Evolutionary conservation across 108 stramenopile genomes (phyloP).

Genomic region (Conticribra weissflogii): DNA sequence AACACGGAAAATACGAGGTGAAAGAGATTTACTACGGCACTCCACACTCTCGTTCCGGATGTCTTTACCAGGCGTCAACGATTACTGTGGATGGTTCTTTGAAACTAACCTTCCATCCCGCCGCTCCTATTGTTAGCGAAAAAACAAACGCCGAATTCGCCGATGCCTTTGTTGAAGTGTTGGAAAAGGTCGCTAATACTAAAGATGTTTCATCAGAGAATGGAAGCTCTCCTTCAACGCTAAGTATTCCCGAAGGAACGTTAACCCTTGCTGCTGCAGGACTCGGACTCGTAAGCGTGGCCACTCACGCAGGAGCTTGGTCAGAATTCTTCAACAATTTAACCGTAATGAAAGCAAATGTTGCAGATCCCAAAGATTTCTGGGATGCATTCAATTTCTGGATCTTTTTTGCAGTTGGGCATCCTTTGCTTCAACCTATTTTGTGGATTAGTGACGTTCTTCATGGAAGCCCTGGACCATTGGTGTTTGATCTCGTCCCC

Average conservation of each 20-base stretch:
- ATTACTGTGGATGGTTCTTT: constrained; percentile 79
- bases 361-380: constrained; percentile 73
- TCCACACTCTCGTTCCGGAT: constrained; percentile 75
- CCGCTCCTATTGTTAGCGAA: constrained; percentile 70
- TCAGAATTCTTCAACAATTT: constrained; percentile 70
- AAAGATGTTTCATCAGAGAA: constrained; percentile 11
- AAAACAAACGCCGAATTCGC: constrained; percentile 70
- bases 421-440: constrained; percentile 88
- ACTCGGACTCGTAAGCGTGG: constrained; percentile 58
- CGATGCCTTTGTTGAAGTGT: constrained; percentile 70
- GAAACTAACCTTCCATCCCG: constrained; percentile 83
- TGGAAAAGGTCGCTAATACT: constrained; percentile 57
- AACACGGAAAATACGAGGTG: constrained; percentile 75
- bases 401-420: constrained; percentile 93
- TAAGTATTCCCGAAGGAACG: constrained; percentile 54
- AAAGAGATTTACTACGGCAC: constrained; percentile 84
- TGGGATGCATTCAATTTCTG: constrained; percentile 88
- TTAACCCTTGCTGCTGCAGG: constrained; percentile 54
- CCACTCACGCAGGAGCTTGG: constrained; percentile 70
- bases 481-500: constrained; percentile 77
- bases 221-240: constrained; percentile 21
- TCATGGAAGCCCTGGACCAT: constrained; percentile 85
- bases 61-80: constrained; percentile 69
- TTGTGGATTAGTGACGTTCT: constrained; percentile 89
- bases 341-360: constrained; percentile 74